Evolutionary conservation across 2,329 filamentous ascomycete species (phyloP).

Genomic region (Mollisiaceae sp.): DNA sequence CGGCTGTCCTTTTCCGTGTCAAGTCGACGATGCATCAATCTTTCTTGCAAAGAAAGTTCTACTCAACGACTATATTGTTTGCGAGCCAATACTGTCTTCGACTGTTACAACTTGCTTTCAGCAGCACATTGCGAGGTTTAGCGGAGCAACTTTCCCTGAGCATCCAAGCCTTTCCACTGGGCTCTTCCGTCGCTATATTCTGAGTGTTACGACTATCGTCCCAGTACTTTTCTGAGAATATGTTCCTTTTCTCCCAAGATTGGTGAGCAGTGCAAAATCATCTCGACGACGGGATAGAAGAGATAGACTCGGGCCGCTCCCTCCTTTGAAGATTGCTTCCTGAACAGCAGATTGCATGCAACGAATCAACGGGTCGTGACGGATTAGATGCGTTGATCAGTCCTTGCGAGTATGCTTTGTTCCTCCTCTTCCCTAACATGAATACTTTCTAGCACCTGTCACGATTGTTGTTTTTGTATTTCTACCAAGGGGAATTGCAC

Average conservation of each 20-base stretch:
- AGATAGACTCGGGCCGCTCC: constrained; percentile 6
- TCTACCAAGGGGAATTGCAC: neutral
- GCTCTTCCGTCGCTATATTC: neutral
- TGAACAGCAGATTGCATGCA: neutral
- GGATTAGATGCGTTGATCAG: neutral
- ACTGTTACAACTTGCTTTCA: neutral
- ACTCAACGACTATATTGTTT: neutral
- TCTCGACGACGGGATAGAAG: neutral
- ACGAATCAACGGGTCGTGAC: neutral
- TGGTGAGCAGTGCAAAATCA: constrained; percentile 3
- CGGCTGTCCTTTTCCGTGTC: neutral
- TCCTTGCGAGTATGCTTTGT: neutral
- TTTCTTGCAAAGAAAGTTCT: neutral
- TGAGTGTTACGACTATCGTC: neutral
- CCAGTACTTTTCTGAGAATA: neutral
- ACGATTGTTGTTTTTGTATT: neutral
- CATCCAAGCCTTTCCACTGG: neutral
- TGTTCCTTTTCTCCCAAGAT: neutral
- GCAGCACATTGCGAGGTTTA: no score
- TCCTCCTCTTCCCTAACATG: neutral
- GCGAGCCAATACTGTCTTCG: neutral
- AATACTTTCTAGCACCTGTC: neutral
- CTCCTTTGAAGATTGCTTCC: neutral
- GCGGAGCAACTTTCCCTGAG: neutral
- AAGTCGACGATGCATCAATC: neutral